Evolutionary conservation across 345 rosid genomes (phyloP).

Genomic region (Citrus maxima): DNA sequence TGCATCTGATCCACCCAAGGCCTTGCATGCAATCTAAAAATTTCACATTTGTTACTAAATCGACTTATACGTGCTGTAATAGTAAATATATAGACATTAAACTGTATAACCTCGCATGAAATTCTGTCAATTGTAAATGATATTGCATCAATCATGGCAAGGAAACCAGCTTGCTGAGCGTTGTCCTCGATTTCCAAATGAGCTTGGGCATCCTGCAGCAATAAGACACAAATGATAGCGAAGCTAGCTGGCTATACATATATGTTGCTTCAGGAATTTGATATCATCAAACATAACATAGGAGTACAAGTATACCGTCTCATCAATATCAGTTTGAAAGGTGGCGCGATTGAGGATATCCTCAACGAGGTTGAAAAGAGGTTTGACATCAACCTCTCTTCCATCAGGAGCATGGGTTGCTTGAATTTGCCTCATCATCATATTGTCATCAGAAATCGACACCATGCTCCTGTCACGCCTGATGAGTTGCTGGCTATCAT

Average conservation of each 20-base stretch:
- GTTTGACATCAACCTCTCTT: constrained; percentile 59
- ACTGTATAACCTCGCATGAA: constrained; percentile 44
- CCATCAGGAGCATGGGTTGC: constrained; percentile 69
- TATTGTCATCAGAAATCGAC: constrained; percentile 52
- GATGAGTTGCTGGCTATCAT: constrained; percentile 21
- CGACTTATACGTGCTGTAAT: background rate
- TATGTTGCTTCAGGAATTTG: background rate
- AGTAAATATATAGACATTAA: background rate
- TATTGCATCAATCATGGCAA: constrained; percentile 39
- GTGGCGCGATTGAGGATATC: constrained; percentile 73
- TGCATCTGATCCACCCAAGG: constrained; percentile 53
- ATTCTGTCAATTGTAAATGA: constrained; percentile 48
- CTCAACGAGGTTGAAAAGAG: constrained; percentile 57
- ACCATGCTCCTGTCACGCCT: constrained; percentile 44
- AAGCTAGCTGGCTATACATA: background rate
- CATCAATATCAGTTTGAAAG: constrained; percentile 24
- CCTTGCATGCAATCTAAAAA: constrained; percentile 57
- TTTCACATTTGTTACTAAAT: too few species aligned
- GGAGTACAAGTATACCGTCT: constrained; percentile 15
- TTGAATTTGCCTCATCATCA: constrained; percentile 54
- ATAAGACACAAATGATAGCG: background rate
- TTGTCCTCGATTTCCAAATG: constrained; percentile 39
- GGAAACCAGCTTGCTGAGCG: constrained; percentile 29
- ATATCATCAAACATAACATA: background rate
- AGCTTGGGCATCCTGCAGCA: constrained; percentile 24